These are phyloP conservation scores for Spathaspora sp. DNA, from an alignment of 1,139 yeast genomes.

Conservation along the genomic window DNA sequence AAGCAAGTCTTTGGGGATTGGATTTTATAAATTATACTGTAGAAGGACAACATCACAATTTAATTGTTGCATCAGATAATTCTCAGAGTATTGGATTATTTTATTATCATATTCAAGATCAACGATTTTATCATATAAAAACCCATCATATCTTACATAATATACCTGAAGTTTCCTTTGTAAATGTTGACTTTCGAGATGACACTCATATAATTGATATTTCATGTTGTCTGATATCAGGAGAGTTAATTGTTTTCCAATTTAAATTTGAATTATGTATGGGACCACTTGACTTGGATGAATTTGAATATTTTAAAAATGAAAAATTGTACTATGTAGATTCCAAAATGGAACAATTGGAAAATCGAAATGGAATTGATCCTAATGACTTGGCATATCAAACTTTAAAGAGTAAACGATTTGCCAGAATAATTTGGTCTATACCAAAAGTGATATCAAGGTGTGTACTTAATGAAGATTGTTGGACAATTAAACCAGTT, in stretches of 20 bases:
- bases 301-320: conserved; percentile 15
- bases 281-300: conserved; percentile 31
- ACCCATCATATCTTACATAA: conserved; percentile 54
- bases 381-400: conserved; percentile 6
- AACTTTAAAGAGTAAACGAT: conserved; percentile 14
- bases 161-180: conserved; percentile 52
- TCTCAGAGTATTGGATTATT: conserved; percentile 47
- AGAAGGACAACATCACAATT: conserved; percentile 27
- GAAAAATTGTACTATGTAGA: conserved; percentile 27
- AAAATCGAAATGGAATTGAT: conserved; percentile 17
- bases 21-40: conserved; percentile 31
- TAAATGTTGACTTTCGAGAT: conserved; percentile 5
- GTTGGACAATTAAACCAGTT: conserved; percentile 55
- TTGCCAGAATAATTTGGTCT: conserved; percentile 23
- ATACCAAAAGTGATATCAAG: conserved; percentile 27
- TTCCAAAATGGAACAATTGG: conserved; percentile 27
- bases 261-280: conserved; percentile 25
- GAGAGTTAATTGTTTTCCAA: conserved; percentile 45
- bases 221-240: conserved; percentile 48
- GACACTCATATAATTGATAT: conserved; percentile 22
- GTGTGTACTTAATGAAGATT: conserved; percentile 45
- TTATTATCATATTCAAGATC: conserved; percentile 28
- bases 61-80: conserved; percentile 60
- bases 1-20: conserved; percentile 66
- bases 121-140: conserved; percentile 30